Evolutionary conservation across 208 protist species (phyloP), one percentile per base, ranked within the genome.

Genomic region (Zelonia costaricensis): DNA sequence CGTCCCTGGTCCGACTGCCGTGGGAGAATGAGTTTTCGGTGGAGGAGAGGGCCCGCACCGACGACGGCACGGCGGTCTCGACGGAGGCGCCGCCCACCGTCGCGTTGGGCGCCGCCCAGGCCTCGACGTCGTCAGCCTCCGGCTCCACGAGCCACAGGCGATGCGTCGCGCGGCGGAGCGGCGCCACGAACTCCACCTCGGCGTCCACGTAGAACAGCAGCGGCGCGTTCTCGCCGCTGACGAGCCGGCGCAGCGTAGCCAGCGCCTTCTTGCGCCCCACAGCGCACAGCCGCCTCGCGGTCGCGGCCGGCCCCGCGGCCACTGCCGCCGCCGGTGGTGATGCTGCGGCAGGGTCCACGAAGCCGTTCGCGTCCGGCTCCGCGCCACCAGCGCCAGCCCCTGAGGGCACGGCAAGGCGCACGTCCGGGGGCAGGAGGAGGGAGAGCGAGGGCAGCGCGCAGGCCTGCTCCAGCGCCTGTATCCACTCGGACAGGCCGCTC

Each of bases 241-340:
- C 30, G 40, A 70, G 55, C 38, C 63, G 38, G 22, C 63, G 63
- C 63, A 70, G 47, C 10, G n/a, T 18, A 1, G 54, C 53, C 8
- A 70, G 5, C 1, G 38, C 63, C 3, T 43, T 54, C 54, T 48
- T 70, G 12, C 63, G 44, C 4, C 63, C 63, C n/a, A 62, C 38
- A 0, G n/a, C 6, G 39, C 63, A 48, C 20, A 69, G 18, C 15
- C 18, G 6, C 18, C 62, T 6, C 43, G 0, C 3, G 5, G 13
- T 18, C 42, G 13, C 20, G n/a, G 42, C 42, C 13, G 7, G 8
- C n/a, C n/a, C n/a, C n/a, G n/a, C n/a, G n/a, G n/a, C n/a, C n/a
- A n/a, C n/a, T n/a, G n/a, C n/a, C n/a, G n/a, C n/a, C n/a, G n/a
- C n/a, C n/a, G n/a, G n/a, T n/a, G n/a, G n/a, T n/a, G n/a, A n/a